Evolutionary conservation across 352 stramenopile species (phyloP), one percentile per base, ranked within the genome.

Genomic region (Pythium dissotocum): DNA sequence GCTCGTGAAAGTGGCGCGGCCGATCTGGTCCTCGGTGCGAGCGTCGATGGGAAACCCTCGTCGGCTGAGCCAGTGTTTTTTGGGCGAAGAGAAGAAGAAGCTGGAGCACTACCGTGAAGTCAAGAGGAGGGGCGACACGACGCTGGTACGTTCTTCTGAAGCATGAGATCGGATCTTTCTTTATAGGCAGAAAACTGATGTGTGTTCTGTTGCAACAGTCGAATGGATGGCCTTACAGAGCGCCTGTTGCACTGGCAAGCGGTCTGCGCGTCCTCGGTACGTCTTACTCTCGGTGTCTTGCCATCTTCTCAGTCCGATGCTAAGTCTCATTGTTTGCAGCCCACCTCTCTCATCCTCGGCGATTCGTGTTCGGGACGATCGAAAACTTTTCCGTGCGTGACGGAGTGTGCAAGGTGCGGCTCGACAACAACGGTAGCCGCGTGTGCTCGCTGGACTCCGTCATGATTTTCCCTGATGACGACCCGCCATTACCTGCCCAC

Each of bases 11-110:
- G 85, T 83, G 1, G 80, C 83, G 2, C 69, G 85, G 2, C 81
- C 79, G n/a, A 80, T 90, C 21, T 95, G 87, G 87, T 85, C 87
- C 9, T 91, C 85, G 0, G 77, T 95, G 61, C 79, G 85, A 21
- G 71, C 81, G 7, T 90, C 83, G 5, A 95, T 95, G 85, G 87
- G 85, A 2, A 79, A 77, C 32, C 83, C 83, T 28, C 79, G 87
- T 38, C 83, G 87, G 0, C 76, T 95, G 6, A 95, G 87, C 35
- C 67, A 65, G 14, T 70, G 77, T 8, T 94, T 92, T 57, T 83
- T 94, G 21, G 61, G 69, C 0, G 80, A 90, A 53, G 85, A 95
- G 32, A 89, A 87, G 32, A 44, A 82, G 28, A 92, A 91, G 52
- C 71, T 93, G 5, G 68, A 90, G 36, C 67, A 67, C n/a, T 90